These are phyloP conservation scores for Cadophora luteo-olivacea DNA, from an alignment of 2,329 filamentous ascomycete species.

Conservation along the genomic window DNA sequence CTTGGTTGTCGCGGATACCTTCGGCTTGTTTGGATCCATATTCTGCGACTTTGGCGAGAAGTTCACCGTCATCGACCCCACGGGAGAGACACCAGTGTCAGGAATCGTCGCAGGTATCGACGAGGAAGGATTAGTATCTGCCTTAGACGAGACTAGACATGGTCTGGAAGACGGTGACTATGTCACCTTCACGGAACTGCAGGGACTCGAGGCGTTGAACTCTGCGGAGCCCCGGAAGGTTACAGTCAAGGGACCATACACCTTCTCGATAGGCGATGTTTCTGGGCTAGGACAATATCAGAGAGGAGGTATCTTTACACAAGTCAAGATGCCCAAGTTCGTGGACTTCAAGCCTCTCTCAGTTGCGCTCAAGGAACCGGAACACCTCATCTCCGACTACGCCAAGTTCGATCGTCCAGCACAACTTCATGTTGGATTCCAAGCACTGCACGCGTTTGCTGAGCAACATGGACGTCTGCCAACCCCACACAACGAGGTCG, in stretches of 20 bases:
- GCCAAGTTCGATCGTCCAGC: constrained; percentile 96
- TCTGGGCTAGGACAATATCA: constrained; percentile 85
- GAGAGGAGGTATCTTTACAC: constrained; percentile 87
- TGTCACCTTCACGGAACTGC: constrained; percentile 91
- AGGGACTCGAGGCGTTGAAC: constrained; percentile 92
- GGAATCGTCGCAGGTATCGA: constrained; percentile 92
- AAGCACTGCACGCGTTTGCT: constrained; percentile 87
- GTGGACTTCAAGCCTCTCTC: constrained; percentile 86
- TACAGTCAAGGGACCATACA: constrained; percentile 94
- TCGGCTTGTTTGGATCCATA: constrained; percentile 91
- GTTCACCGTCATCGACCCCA: constrained; percentile 89
- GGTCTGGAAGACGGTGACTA: constrained; percentile 96
- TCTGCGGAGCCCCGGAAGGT: constrained; percentile 85
- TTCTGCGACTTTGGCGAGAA: constrained; percentile 98
- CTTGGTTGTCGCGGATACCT: constrained; percentile 85
- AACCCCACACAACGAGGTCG: constrained; percentile 81
- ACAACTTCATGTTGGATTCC: constrained; percentile 90
- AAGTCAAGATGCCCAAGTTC: constrained; percentile 98
- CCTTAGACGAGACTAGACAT: constrained; percentile 92
- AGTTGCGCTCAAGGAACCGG: constrained; percentile 81
- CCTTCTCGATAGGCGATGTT: constrained; percentile 95
- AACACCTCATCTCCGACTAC: constrained; percentile 91
- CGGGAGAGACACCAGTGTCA: constrained; percentile 83
- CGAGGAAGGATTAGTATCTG: constrained; percentile 88
- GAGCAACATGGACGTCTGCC: constrained; percentile 79